These are phyloP conservation scores for Mrakia frigida DNA, from an alignment of 768 basidiomycete genomes.

Conservation along the genomic window DNA sequence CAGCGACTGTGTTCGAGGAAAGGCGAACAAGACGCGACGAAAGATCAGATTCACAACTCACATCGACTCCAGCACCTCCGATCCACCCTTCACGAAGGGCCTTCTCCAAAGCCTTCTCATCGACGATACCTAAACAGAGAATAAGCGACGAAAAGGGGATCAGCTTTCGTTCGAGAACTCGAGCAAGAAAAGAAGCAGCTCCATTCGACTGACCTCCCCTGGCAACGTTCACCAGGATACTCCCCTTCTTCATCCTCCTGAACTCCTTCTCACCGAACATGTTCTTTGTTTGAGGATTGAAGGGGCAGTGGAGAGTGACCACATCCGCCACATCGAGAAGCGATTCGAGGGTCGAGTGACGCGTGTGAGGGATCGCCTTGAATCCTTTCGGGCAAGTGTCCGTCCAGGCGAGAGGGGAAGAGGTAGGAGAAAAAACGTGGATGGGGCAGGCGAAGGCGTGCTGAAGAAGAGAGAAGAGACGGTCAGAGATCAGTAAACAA, in stretches of 20 bases:
- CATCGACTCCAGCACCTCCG: conserved; percentile 49
- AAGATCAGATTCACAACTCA: neutral
- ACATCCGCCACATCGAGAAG: conserved; percentile 56
- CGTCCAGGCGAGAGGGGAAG: conserved; percentile 4
- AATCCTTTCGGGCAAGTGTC: conserved; percentile 41
- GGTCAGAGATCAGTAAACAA: neutral
- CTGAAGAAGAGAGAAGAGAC: neutral
- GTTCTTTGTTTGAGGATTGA: conserved; percentile 52
- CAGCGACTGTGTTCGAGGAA: too few relatives aligned
- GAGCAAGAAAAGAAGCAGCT: neutral
- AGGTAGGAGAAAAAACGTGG: conserved; percentile 29
- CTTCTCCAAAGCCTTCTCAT: conserved; percentile 56
- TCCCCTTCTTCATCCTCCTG: conserved; percentile 54
- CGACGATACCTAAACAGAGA: conserved; percentile 51
- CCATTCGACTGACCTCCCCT: conserved; percentile 47
- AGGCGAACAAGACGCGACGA: neutral
- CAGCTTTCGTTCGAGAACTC: neutral
- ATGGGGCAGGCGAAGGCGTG: conserved; percentile 17
- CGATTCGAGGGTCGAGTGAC: conserved; percentile 55
- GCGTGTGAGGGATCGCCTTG: conserved; percentile 61
- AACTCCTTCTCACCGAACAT: conserved; percentile 53
- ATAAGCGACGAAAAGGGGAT: neutral
- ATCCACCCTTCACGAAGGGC: conserved; percentile 45
- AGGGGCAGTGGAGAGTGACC: conserved; percentile 59
- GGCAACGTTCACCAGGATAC: conserved; percentile 63